These are phyloP conservation scores for Parasitella parasitica DNA, from an alignment of 371 early-diverging fungal genomes.

Conservation along the genomic window DNA sequence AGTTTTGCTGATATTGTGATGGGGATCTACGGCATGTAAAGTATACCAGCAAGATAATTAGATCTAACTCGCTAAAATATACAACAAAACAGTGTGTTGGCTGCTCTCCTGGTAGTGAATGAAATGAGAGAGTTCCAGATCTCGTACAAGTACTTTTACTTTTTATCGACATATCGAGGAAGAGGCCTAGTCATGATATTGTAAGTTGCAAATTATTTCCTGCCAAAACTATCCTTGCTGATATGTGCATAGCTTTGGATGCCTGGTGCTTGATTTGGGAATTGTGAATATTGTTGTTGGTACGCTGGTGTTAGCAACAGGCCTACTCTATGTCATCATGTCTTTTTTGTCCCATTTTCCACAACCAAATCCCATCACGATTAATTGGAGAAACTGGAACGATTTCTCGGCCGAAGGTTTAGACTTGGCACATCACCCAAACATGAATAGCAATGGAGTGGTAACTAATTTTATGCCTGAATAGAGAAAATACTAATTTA, in stretches of 20 bases:
- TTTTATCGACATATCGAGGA: slow-evolving; percentile 36
- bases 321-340: slow-evolving; percentile 38
- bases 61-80: not conserved
- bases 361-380: slow-evolving; percentile 35
- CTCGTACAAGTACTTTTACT: slow-evolving; percentile 30
- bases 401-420: slow-evolving; percentile 47
- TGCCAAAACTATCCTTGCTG: not conserved
- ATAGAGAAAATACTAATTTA: not conserved
- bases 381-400: slow-evolving; percentile 49
- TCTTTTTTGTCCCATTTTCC: slow-evolving; percentile 39
- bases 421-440: slow-evolving; percentile 33
- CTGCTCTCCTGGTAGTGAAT: slow-evolving; percentile 33
- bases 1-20: slow-evolving; percentile 41
- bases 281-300: slow-evolving; percentile 41
- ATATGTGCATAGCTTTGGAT: slow-evolving; percentile 33
- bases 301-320: slow-evolving; percentile 33
- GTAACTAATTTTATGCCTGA: not conserved
- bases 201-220: slow-evolving; percentile 19
- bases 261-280: slow-evolving; percentile 29
- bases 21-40: slow-evolving; percentile 50
- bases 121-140: slow-evolving; percentile 30
- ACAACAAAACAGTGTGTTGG: slow-evolving; percentile 24
- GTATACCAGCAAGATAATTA: not conserved
- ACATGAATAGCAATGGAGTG: slow-evolving; percentile 18
- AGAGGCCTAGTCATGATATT: slow-evolving; percentile 43